Conservation (phyloP, 148 eudicot species). For the Pouteria glomerata region DNA sequence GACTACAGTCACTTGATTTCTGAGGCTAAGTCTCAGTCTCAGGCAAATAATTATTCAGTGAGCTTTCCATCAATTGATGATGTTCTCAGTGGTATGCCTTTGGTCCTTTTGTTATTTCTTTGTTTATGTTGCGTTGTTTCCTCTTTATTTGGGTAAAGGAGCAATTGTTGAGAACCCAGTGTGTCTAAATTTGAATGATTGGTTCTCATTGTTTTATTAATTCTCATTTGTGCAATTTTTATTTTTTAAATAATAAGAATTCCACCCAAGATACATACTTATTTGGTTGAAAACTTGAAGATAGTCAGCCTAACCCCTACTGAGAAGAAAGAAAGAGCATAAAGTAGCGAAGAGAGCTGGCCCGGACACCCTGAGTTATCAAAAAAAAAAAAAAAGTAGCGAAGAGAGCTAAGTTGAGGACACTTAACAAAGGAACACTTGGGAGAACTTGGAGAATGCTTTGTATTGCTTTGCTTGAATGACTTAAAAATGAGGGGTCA, state of each 20-base stretch:
- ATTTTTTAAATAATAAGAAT: not conserved
- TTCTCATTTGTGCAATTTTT: not conserved
- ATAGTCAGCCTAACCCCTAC: no score
- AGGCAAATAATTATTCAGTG: conserved; percentile 14
- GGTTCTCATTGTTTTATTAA: not conserved
- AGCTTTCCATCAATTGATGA: conserved; percentile 42
- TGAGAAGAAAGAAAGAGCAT: no score
- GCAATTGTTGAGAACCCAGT: not conserved
- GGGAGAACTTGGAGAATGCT: no score
- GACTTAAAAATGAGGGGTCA: no score
- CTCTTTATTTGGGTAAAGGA: not conserved
- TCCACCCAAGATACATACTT: not conserved
- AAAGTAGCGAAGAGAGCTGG: no score
- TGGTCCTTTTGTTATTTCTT: not conserved
- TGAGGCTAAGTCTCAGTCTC: conserved; percentile 53
- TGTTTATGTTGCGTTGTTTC: not conserved
- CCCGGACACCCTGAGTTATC: no score
- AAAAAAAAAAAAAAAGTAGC: no score
- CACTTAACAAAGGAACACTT: no score
- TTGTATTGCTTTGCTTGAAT: no score
- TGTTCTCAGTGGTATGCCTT: conserved; percentile 37
- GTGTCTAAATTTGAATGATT: not conserved
- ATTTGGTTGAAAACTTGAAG: no score
- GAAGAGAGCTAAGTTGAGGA: no score
- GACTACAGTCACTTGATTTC: conserved; percentile 62